Percentiles rank a stretch among this genome's conserved stretches.
Evolutionary conservation across 2,329 filamentous ascomycete species (phyloP).

Genomic region (Cytospora piceae): DNA sequence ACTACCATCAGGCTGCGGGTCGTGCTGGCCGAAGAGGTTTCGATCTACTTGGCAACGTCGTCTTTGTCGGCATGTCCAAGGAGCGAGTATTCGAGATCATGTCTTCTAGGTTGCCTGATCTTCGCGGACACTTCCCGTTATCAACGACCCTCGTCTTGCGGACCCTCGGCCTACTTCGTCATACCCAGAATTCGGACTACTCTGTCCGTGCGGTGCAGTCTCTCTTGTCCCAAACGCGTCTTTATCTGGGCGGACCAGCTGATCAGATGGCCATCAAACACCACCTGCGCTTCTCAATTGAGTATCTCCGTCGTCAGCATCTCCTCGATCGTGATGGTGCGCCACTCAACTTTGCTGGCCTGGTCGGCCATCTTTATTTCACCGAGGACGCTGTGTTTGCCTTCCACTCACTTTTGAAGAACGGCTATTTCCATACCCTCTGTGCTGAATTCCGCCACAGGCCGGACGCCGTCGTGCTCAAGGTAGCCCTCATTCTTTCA

Average conservation of each 20-base stretch:
- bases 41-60: conserved; percentile 78
- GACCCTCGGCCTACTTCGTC: conserved; percentile 67
- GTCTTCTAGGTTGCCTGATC: conserved; percentile 72
- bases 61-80: conserved; percentile 69
- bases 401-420: conserved; percentile 73
- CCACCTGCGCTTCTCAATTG: conserved; percentile 79
- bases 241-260: conserved; percentile 72
- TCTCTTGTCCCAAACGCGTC: conserved; percentile 68
- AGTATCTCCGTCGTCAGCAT: conserved; percentile 72
- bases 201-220: conserved; percentile 66
- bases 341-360: conserved; percentile 73
- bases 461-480: conserved; percentile 54
- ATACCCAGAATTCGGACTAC: conserved; percentile 65
- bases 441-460: conserved; percentile 60
- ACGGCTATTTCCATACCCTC: conserved; percentile 68
- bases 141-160: conserved; percentile 74
- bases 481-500: conserved; percentile 69
- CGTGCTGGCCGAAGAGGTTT: conserved; percentile 81
- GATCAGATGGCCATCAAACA: conserved; percentile 73
- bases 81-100: conserved; percentile 70
- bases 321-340: conserved; percentile 64
- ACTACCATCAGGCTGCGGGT: conserved; percentile 76
- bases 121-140: conserved; percentile 78
- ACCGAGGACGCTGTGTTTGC: conserved; percentile 77
- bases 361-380: conserved; percentile 75